Base-by-base conservation (phyloP, 2,329 filamentous ascomycete genomes). In the Reticulascus tulasneorum region DNA sequence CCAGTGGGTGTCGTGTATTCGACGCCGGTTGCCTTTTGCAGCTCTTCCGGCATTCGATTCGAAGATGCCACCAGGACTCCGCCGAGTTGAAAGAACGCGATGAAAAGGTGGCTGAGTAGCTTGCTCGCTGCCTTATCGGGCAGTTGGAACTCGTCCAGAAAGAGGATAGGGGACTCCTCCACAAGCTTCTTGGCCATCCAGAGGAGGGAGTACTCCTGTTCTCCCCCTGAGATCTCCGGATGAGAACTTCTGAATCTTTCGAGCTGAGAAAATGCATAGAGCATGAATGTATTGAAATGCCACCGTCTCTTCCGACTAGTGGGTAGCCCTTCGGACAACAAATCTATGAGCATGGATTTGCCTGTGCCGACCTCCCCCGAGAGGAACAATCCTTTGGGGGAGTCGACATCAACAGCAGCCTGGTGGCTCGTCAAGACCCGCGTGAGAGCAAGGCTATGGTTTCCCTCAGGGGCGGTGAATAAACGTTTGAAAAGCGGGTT, bases 201-300 rank as follows among this genome's bases (percentile, higher is more conserved):
- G 2, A 91, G 60, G 17, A 91, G 57, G 0, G 84, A 85, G 56
- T 88, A 79, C 38, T 88, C 77, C 48, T 47, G 57, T 6, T 57
- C 45, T 15, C 45, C 48, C n/a, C 36, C 32, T 40, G 35, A 44
- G 11, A 46, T 23, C 11, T 47, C 38, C 3, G 48, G 45, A 2
- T 53, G 49, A 5, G 55, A 48, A 38, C 64, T 67, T 49, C 86
- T 69, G 28, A 85, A 71, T 10, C 71, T 64, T 49, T 91, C 86
- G 1, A 93, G 66, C 33, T 81, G 79, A 1, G 84, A 82, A 29
- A 90, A 71, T 0, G 78, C 80, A 47, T 90, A 81, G 8, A 91
- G 67, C 84, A 93, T 93, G 50, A 93, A 93, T 0, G 84, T 88
- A 55, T 87, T 88, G 61, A 89, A 93, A 54, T 91, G 86, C 79